These are phyloP conservation scores for Carnegiea gigantea DNA, from an alignment of 179 eudicot genomes.

Conservation along the genomic window DNA sequence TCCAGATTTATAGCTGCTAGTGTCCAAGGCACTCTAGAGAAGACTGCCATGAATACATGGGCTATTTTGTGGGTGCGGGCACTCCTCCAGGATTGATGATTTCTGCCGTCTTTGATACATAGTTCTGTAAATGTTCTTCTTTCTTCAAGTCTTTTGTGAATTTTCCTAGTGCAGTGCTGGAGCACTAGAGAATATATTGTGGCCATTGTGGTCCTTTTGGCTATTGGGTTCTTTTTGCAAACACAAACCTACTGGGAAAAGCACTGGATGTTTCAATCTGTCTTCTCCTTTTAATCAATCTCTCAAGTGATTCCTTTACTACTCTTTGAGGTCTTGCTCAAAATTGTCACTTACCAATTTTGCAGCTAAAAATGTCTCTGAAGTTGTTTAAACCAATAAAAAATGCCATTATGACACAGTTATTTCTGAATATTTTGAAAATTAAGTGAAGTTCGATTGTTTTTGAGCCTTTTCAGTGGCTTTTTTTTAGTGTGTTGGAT, in stretches of 20 bases:
- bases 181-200: background rate
- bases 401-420: too few species aligned
- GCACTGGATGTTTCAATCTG: background rate
- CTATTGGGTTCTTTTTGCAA: background rate
- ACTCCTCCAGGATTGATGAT: background rate
- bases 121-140: background rate
- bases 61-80: background rate
- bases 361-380: too few species aligned
- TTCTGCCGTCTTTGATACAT: background rate
- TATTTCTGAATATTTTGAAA: too few species aligned
- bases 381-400: too few species aligned
- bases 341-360: too few species aligned
- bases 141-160: background rate
- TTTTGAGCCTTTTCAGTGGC: too few species aligned
- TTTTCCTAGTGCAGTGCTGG: background rate
- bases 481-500: too few species aligned
- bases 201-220: background rate
- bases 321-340: too few species aligned
- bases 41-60: background rate
- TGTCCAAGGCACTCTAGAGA: background rate
- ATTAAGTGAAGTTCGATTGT: too few species aligned
- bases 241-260: background rate
- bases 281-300: background rate
- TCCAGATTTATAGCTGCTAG: background rate
- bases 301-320: background rate